Evolutionary conservation across 2,329 filamentous ascomycete species (phyloP).

Genomic region (Tolypocladium nubicola): DNA sequence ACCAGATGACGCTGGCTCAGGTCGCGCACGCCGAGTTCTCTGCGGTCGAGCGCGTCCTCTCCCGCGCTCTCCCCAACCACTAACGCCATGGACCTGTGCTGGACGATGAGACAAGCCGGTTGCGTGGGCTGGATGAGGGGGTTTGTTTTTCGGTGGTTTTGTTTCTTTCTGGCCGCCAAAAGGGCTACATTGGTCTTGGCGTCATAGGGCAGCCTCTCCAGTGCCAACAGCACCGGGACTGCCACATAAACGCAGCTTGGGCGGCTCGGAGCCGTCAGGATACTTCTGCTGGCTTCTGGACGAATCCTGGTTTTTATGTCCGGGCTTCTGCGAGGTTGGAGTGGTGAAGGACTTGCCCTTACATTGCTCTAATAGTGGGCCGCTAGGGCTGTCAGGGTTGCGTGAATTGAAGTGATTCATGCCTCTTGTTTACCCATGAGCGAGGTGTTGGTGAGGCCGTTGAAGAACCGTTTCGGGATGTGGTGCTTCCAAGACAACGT

Average conservation of each 20-base stretch:
- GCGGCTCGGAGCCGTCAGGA: background rate
- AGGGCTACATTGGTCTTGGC: background rate
- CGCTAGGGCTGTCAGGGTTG: background rate
- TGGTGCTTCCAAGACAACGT: background rate
- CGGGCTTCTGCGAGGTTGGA: background rate
- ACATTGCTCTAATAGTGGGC: background rate
- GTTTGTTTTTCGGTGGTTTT: background rate
- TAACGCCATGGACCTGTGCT: background rate
- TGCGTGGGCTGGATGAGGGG: background rate
- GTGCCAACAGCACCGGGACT: background rate
- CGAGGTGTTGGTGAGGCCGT: background rate
- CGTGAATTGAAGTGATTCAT: background rate
- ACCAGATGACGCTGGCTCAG: constrained; percentile 36
- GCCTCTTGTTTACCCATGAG: background rate
- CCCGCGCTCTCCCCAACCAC: constrained; percentile 22
- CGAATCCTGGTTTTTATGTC: background rate
- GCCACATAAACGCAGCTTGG: background rate
- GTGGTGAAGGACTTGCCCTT: background rate
- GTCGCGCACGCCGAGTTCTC: constrained; percentile 35
- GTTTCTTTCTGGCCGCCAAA: background rate
- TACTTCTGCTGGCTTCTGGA: background rate
- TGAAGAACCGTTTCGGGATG: background rate
- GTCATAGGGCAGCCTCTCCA: background rate
- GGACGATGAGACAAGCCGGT: background rate
- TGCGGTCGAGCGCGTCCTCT: constrained; percentile 38